Evolutionary conservation across 805 yeast genomes (phyloP).

Genomic region (Yamadazyma olivae): DNA sequence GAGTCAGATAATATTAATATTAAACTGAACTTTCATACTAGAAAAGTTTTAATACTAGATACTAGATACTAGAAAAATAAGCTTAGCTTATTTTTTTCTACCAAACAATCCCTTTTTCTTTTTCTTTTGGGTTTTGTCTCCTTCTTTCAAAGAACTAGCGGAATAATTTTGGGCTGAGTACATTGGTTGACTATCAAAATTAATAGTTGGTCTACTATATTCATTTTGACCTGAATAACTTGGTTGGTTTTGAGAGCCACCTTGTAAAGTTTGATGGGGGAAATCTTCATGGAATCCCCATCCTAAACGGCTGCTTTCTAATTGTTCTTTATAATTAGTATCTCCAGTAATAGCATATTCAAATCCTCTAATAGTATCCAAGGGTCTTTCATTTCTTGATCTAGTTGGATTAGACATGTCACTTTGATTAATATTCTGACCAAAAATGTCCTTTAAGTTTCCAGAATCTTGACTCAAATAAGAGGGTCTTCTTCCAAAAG

Average conservation of each 20-base stretch:
- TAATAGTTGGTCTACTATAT: constrained; percentile 34
- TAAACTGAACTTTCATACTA: too few species aligned
- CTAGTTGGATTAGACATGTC: constrained; percentile 94
- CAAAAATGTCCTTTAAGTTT: constrained; percentile 78
- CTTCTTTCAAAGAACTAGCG: constrained; percentile 43
- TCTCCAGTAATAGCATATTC: constrained; percentile 96
- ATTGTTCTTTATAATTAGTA: constrained; percentile 67
- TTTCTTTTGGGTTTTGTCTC: constrained; percentile 42
- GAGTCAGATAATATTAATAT: too few species aligned
- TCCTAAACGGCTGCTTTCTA: constrained; percentile 76
- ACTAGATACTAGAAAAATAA: too few species aligned
- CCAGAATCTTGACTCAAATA: constrained; percentile 47
- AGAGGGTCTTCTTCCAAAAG: constrained; percentile 38
- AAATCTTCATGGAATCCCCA: constrained; percentile 85
- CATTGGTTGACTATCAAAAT: constrained; percentile 38
- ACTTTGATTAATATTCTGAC: constrained; percentile 70
- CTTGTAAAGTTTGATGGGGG: constrained; percentile 44
- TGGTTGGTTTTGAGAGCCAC: constrained; percentile 18
- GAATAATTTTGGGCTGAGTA: constrained; percentile 60
- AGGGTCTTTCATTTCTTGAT: constrained; percentile 90
- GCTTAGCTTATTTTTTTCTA: constrained; percentile 40
- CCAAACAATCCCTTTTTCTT: constrained; percentile 77
- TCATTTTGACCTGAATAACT: constrained; percentile 9
- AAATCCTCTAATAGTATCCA: constrained; percentile 91
- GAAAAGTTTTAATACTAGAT: too few species aligned